These are phyloP conservation scores for Delitschia confertaspora DNA, from an alignment of 495 filamentous ascomycete genomes.

Conservation along the genomic window DNA sequence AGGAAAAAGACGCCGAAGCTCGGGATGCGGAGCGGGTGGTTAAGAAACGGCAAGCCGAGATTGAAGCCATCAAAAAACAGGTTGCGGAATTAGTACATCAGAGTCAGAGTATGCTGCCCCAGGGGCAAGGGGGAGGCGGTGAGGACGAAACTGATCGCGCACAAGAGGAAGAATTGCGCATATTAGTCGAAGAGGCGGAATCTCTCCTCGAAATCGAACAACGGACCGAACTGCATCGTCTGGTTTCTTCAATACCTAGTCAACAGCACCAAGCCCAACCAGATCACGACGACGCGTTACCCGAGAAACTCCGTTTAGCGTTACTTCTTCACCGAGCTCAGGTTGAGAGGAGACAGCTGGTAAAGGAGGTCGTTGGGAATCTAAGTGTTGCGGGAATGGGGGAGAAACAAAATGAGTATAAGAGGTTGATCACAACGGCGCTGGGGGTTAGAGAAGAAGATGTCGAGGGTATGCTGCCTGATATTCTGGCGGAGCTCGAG, in stretches of 20 bases:
- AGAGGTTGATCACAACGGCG: conserved; percentile 35
- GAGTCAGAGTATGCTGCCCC: conserved; percentile 17
- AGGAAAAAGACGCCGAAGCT: conserved; percentile 50
- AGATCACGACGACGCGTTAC: conserved; percentile 9
- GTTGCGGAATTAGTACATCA: conserved; percentile 43
- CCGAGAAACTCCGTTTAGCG: conserved; percentile 26
- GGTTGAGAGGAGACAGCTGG: conserved; percentile 27
- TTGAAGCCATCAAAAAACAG: conserved; percentile 42
- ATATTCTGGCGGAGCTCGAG: conserved; percentile 46
- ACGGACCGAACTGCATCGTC: conserved; percentile 13
- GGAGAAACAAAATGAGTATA: conserved; percentile 32
- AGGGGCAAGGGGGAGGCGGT: conserved; percentile 6
- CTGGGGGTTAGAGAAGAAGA: conserved; percentile 35
- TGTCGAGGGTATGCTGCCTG: conserved; percentile 36
- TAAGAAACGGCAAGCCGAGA: conserved; percentile 45
- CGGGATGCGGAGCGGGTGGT: conserved; percentile 50
- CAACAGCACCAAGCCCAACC: conserved; percentile 4
- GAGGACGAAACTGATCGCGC: conserved; percentile 56
- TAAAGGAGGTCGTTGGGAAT: conserved; percentile 28
- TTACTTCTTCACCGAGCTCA: conserved; percentile 25
- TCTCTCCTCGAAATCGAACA: conserved; percentile 61
- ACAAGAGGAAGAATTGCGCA: conserved; percentile 49
- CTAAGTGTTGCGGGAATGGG: conserved; percentile 31
- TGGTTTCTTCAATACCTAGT: background rate
- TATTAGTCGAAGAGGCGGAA: conserved; percentile 54